Conservation (phyloP, 2,329 filamentous ascomycete species). For the Intubia oerlemansii region DNA sequence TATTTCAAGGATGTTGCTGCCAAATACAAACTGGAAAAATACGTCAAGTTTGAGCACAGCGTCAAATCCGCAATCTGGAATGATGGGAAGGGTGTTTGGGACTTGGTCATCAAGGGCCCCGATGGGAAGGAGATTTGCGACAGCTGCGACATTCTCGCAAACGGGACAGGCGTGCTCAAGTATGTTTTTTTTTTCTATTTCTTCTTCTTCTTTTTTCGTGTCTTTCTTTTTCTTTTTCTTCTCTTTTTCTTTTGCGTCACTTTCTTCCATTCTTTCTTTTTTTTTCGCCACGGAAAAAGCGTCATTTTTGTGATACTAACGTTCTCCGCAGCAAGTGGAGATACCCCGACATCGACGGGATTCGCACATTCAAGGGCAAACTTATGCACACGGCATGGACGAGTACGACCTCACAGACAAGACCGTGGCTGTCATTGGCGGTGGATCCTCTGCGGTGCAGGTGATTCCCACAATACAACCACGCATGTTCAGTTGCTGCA, state of each 20-base stretch:
- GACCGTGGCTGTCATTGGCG: constrained; percentile 13
- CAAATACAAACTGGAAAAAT: constrained; percentile 16
- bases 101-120: constrained; percentile 10
- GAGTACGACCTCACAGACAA: constrained; percentile 9
- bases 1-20: constrained; percentile 14
- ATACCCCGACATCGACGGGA: constrained; percentile 13
- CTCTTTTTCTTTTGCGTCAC: too few relatives aligned
- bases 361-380: constrained; percentile 12
- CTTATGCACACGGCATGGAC: constrained; percentile 12
- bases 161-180: constrained; percentile 8
- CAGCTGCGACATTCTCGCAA: constrained; percentile 6
- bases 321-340: constrained; percentile 6
- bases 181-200: not conserved
- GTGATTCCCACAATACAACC: constrained; percentile 10
- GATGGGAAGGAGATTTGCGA: constrained; percentile 6
- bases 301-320: too few relatives aligned
- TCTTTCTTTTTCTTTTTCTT: too few relatives aligned
- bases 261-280: too few relatives aligned
- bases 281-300: too few relatives aligned
- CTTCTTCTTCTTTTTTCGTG: too few relatives aligned
- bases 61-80: constrained; percentile 17
- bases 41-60: constrained; percentile 16
- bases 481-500: too few relatives aligned
- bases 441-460: constrained; percentile 13
- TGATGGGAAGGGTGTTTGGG: constrained; percentile 17